Base-by-base conservation (phyloP, 2,329 filamentous ascomycete species). In the Monosporascus ibericus region DNA sequence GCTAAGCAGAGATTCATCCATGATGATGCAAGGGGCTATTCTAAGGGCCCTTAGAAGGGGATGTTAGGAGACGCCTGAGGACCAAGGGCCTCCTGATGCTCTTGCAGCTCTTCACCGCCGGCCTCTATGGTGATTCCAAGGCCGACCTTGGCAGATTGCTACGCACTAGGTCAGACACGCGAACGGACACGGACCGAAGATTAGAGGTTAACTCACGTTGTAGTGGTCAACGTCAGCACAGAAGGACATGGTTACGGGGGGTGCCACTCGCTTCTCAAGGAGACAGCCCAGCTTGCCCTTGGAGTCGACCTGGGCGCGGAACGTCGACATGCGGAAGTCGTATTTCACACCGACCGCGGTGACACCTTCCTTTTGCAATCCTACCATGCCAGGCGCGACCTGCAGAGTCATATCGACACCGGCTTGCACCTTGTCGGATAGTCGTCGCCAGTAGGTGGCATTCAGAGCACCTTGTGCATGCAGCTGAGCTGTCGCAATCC, bases 311-410 rank as follows among this genome's bases (percentile, higher is more conserved):
- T 99, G 94, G 44, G 92, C 94, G 60, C 92, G 86, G 85, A 96
- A 96, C 48, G 90, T 94, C 51, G 90, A 94, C 75, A 91, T 89
- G 68, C 90, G 84, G 84, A 99, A 99, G 71, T 96, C 92, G 75
- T 99, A 99, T 76, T 99, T 99, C 69, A 91, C 90, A 65, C 92
- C 94, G 64, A 97, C 81, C 51, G 92, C 90, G 50, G 95, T 92
- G 56, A 90, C 81, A 52, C 94, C 94, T 72, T 99, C 92, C 72
- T 91, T 92, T 70, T 86, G 82, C 50, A 86, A 70, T 47, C 84
- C 84, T 55, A 90, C 90, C 84, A 94, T 91, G 51, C 82, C 78
- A 27, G 82, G 78, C 34, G 84, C 84, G 61, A 96, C 87, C 59
- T 92, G 87, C 54, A 99, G 80, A 71, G 91, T 95, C 79, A 95